Evolutionary conservation across 306 rosid species (phyloP).

Genomic region (Quercus mongolica): DNA sequence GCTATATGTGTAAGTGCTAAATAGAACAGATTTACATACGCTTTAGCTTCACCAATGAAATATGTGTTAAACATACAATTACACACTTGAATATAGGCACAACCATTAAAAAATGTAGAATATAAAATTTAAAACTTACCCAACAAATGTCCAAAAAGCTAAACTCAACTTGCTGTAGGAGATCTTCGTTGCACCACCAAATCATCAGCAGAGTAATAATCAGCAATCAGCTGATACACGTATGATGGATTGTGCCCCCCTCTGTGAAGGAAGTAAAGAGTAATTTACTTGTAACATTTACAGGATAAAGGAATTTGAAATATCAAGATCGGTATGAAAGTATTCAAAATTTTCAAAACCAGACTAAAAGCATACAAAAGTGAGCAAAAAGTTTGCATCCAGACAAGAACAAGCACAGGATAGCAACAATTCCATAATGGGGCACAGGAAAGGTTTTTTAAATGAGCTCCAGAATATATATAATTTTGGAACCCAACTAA

Average conservation of each 20-base stretch:
- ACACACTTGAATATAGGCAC: background rate
- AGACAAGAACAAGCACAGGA: background rate
- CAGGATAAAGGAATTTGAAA: slow-evolving; percentile 6
- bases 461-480: background rate
- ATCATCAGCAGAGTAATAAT: slow-evolving; percentile 94
- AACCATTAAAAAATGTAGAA: background rate
- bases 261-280: slow-evolving; percentile 41
- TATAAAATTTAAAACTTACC: slow-evolving; percentile 25
- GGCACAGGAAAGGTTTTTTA: background rate
- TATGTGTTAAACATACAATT: background rate
- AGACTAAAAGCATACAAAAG: background rate
- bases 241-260: slow-evolving; percentile 98
- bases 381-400: background rate
- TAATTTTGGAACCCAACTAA: background rate
- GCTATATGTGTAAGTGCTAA: background rate
- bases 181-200: slow-evolving; percentile 72
- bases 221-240: slow-evolving; percentile 94
- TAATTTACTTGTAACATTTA: slow-evolving; percentile 14
- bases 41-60: background rate
- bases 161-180: slow-evolving; percentile 47
- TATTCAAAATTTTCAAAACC: background rate
- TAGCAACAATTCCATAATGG: background rate
- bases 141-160: slow-evolving; percentile 25
- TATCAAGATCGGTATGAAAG: background rate
- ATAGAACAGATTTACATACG: background rate